Base-by-base conservation (phyloP, 2,329 filamentous ascomycete species). In the Fusarium buharicum region DNA sequence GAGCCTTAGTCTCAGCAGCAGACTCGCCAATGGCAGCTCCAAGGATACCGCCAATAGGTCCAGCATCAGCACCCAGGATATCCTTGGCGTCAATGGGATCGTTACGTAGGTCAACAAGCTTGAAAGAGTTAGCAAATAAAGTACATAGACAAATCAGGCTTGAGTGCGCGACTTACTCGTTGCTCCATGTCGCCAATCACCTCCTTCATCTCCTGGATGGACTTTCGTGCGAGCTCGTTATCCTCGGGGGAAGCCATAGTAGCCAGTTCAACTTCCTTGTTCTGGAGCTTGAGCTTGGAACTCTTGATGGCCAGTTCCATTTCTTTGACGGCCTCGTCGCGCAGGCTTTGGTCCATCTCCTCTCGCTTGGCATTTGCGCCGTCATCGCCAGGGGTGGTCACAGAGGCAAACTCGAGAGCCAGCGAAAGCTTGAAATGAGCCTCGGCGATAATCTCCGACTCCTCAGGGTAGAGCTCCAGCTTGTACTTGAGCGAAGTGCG, bases 351-450 rank as follows among this genome's bases (percentile, higher is more conserved):
- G 72, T 93, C 89, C 51, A 93, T 81, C 39, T 77, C 75, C 64
- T 78, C 74, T 59, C 78, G 81, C 77, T 78, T 85, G 41, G 73
- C 72, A 27, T 77, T 76, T 12, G 75, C 75, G n/a, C 78, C 77
- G 17, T 79, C 77, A 4, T 81, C 78, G 14, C 84, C 84, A 12
- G 81, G 77, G 2, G 85, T 82, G 6, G 88, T 91, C 40, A 95
- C 86, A 0, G 92, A 95, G 4, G 92, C 92, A 69, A 98, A 98
- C 73, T 99, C 95, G 24, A 99, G 84, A 0, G 95, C 95, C 14
- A 99, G 85, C 0, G 94, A 97, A 22, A 99, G 88, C 78, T 97
- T 98, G 81, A 91, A 99, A 79, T 99, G 93, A 14, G 92, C 94
- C 79, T 99, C 95, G 37, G 95, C 94, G 53, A 98, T 85, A 47